phyloP scores from a whole-genome alignment of 164 flowering plant genomes.

The Liquidambar formosana region DNA sequence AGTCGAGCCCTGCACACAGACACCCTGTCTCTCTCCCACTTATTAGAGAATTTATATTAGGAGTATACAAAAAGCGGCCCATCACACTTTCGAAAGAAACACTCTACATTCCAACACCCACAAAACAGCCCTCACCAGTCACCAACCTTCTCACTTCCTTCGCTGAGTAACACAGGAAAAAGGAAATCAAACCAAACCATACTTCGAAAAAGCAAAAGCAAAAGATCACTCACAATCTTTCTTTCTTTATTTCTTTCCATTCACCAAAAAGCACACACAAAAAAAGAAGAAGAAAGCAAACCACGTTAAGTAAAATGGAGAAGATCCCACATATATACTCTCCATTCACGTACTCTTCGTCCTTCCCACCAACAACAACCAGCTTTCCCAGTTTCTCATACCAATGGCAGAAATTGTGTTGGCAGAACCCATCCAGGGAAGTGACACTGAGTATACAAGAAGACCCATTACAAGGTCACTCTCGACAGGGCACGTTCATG shows the following conservation, averaged over 20 bases:
- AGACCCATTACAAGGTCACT: constrained; percentile 26
- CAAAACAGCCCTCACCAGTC: not conserved
- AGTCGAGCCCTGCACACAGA: too few species aligned
- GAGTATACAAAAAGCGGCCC: too few species aligned
- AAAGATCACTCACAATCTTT: not conserved
- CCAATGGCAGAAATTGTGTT: constrained; percentile 48
- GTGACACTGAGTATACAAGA: not conserved
- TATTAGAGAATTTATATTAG: too few species aligned
- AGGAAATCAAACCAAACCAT: not conserved
- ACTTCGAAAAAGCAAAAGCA: constrained; percentile 6
- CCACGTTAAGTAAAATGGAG: constrained; percentile 28
- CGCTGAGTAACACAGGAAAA: not conserved
- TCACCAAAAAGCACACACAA: constrained; percentile 14
- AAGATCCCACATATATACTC: constrained; percentile 13
- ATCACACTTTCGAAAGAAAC: too few species aligned
- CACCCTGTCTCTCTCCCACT: too few species aligned
- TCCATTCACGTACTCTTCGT: constrained; percentile 9
- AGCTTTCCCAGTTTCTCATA: not conserved
- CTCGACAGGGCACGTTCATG: constrained; percentile 24
- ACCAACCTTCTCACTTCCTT: not conserved
- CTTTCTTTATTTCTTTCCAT: not conserved
- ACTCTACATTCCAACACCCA: too few species aligned
- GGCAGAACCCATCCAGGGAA: constrained; percentile 41
- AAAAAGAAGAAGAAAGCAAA: constrained; percentile 9
- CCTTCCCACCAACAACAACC: not conserved